These are phyloP conservation scores for Microdochium trichocladiopsis DNA, from an alignment of 2,329 filamentous ascomycete species.

Conservation along the genomic window DNA sequence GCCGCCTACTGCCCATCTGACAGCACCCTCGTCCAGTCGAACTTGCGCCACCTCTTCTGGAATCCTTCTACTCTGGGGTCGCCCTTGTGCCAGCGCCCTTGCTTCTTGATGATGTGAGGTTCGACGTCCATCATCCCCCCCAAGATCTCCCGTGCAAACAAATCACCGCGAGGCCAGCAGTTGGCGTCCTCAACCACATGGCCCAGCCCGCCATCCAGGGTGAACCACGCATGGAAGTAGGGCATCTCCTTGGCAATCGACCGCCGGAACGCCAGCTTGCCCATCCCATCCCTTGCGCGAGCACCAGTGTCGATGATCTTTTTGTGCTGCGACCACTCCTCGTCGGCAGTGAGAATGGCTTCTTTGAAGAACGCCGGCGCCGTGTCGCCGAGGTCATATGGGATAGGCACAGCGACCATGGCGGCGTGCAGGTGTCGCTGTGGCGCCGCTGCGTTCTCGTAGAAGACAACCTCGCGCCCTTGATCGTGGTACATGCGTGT, in stretches of 20 bases:
- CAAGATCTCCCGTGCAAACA: conserved; percentile 87
- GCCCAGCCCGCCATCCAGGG: conserved; percentile 82
- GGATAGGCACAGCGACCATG: conserved; percentile 79
- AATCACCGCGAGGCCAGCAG: conserved; percentile 81
- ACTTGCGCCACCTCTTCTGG: conserved; percentile 80
- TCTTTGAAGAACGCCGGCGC: conserved; percentile 94
- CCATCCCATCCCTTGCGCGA: conserved; percentile 58
- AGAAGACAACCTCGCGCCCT: conserved; percentile 89
- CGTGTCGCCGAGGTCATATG: conserved; percentile 83
- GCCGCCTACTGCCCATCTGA: conserved; percentile 22
- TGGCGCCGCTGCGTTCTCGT: conserved; percentile 88
- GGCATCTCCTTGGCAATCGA: conserved; percentile 92
- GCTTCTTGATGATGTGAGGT: conserved; percentile 78
- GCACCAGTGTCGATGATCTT: conserved; percentile 87
- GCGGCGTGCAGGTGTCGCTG: conserved; percentile 76
- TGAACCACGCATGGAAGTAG: conserved; percentile 97
- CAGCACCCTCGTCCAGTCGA: conserved; percentile 72
- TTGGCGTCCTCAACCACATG: conserved; percentile 85
- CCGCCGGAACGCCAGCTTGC: conserved; percentile 73
- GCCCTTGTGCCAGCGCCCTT: conserved; percentile 74
- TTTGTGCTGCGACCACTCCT: conserved; percentile 93
- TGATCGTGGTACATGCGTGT: conserved; percentile 93
- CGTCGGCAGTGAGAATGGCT: conserved; percentile 79
- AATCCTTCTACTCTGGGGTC: conserved; percentile 70
- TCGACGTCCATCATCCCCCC: conserved; percentile 86